Evolutionary conservation across 805 yeast species (phyloP), one percentile per base, ranked within the genome.

Genomic region (Candida saitoana): DNA sequence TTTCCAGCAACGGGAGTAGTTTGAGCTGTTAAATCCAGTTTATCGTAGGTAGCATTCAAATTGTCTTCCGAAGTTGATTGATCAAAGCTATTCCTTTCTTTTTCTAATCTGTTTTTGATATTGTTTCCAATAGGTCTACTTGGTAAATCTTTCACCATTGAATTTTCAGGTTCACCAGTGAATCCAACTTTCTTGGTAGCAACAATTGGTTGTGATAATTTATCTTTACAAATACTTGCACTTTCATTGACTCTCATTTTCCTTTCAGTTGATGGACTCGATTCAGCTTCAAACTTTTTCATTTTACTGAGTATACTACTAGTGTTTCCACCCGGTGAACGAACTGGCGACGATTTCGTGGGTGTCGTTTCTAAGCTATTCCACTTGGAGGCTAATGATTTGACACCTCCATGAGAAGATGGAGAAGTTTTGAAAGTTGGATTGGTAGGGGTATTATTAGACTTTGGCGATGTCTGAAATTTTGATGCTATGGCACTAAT

Each of bases 231-330:
- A n/a, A n/a, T n/a, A n/a, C n/a, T n/a, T n/a, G n/a, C n/a, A 11
- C 27, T 22, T 22, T 22, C 27, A 6, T 22, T 22, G 27, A 22
- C 27, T 7, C 11, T 22, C 27, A 22, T 22, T 22, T 11, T 22
- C 6, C 11, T 29, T 6, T 14, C 32, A 5, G n/a, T 29, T 6
- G 16, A 6, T 29, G 32, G 16, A 29, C 37, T 19, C 3, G 37
- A 9, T 4, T 34, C 37, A 31, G 51, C 55, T 45, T 67, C 72
- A 45, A 65, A 67, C 39, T 64, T 65, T 46, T 56, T 63, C 16
- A 67, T 65, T 48, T 59, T 62, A 42, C 67, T 71, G 41, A 64
- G 51, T 12, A 67, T 63, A 40, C 50, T 54, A 14, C 45, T 44
- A 29, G 38, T 50, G 24, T 41, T 47, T 12, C 50, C 39, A 41